Evolutionary conservation across 805 yeast genomes (phyloP).

Genomic region (Cyberlindnera mrakii): DNA sequence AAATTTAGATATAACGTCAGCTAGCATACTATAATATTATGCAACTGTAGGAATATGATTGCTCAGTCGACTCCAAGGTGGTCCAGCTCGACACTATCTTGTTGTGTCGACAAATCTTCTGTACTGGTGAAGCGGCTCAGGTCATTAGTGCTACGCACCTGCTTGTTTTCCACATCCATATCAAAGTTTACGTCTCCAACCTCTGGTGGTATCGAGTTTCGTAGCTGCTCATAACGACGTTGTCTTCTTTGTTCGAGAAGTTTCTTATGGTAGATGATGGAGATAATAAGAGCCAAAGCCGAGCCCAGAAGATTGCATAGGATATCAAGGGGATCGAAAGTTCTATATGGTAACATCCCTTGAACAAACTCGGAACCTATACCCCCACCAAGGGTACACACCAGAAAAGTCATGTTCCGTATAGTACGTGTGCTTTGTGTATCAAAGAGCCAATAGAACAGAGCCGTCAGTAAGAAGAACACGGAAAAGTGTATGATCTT

Average conservation of each 20-base stretch:
- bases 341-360: slow-evolving; percentile 37
- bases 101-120: slow-evolving; percentile 14
- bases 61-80: slow-evolving; percentile 19
- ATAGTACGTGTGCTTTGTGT: slow-evolving; percentile 28
- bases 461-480: slow-evolving; percentile 40
- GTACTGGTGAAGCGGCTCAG: slow-evolving; percentile 20
- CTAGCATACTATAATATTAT: not conserved
- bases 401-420: slow-evolving; percentile 29
- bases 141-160: slow-evolving; percentile 15
- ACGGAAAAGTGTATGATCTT: slow-evolving; percentile 43
- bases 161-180: slow-evolving; percentile 16
- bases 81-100: slow-evolving; percentile 6
- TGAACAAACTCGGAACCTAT: slow-evolving; percentile 49
- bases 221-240: slow-evolving; percentile 19
- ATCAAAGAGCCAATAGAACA: slow-evolving; percentile 42
- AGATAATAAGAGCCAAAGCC: slow-evolving; percentile 9
- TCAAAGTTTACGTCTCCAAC: slow-evolving; percentile 19
- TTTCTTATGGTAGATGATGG: slow-evolving; percentile 18
- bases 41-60: not conserved
- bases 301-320: slow-evolving; percentile 29
- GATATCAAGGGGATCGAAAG: slow-evolving; percentile 46
- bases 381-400: slow-evolving; percentile 43
- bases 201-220: slow-evolving; percentile 23
- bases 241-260: slow-evolving; percentile 19
- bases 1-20: not conserved